Conservation (phyloP, 139 green algal species). For the Chlorella sp. region DNA sequence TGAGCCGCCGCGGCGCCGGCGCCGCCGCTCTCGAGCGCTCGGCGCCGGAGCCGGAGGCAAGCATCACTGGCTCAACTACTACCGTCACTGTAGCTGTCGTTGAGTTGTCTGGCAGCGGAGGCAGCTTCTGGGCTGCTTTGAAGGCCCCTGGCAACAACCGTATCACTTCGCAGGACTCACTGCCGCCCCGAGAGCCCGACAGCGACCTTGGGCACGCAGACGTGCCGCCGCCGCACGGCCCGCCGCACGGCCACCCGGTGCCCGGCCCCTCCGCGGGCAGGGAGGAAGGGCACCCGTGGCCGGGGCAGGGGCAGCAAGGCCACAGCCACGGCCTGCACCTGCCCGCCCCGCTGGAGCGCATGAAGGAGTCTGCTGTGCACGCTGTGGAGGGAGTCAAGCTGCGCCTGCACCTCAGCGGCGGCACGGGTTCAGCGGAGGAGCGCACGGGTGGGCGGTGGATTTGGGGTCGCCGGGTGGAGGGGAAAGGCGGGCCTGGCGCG, state of each 20-base stretch:
- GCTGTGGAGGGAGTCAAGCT: slow-evolving; percentile 29
- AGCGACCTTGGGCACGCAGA: not conserved
- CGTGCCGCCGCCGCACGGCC: not conserved
- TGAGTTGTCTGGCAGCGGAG: not conserved
- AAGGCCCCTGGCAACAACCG: too few relatives aligned
- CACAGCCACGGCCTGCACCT: not conserved
- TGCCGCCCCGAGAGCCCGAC: not conserved
- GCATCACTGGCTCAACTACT: not conserved
- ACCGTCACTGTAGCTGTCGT: not conserved
- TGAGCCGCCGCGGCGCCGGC: too few relatives aligned
- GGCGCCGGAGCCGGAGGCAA: too few relatives aligned
- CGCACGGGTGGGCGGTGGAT: not conserved
- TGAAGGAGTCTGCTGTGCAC: slow-evolving; percentile 12
- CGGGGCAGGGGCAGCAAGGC: not conserved
- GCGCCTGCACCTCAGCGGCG: slow-evolving; percentile 17
- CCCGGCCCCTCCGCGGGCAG: not conserved
- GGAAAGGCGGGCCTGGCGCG: too few relatives aligned
- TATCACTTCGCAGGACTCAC: not conserved
- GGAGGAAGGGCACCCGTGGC: not conserved
- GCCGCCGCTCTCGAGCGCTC: too few relatives aligned
- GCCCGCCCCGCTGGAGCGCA: not conserved
- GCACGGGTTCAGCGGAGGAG: not conserved
- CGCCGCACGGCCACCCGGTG: not conserved
- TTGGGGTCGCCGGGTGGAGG: not conserved
- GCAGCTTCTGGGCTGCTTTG: too few relatives aligned